Conservation (phyloP, 2,329 filamentous ascomycete species). For the Clarireedia monteithiana region DNA sequence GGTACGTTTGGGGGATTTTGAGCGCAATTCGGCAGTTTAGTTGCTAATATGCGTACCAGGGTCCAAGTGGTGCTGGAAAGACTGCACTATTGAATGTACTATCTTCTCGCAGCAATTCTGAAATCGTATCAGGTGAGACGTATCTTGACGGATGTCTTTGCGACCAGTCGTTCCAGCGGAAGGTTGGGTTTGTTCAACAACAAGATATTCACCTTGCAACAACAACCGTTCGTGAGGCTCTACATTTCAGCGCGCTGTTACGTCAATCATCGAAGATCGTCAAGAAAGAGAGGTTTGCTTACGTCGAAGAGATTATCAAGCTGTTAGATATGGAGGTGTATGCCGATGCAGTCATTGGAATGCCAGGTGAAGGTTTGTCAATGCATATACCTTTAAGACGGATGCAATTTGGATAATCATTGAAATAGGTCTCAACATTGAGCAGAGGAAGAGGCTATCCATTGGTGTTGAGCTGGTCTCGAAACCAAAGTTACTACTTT, state of each 20-base stretch:
- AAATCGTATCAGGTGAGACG: slow-evolving; percentile 82
- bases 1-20: slow-evolving; percentile 28
- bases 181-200: slow-evolving; percentile 66
- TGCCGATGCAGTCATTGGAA: slow-evolving; percentile 83
- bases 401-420: slow-evolving; percentile 60
- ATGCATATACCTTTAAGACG: slow-evolving; percentile 63
- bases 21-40: not conserved
- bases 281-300: slow-evolving; percentile 70
- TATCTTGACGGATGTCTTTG: slow-evolving; percentile 51
- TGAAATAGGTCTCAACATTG: slow-evolving; percentile 54
- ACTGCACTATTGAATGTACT: slow-evolving; percentile 79
- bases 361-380: slow-evolving; percentile 37
- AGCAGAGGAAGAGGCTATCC: slow-evolving; percentile 59
- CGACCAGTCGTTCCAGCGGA: slow-evolving; percentile 71
- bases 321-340: slow-evolving; percentile 85
- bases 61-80: slow-evolving; percentile 60
- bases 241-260: slow-evolving; percentile 77
- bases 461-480: slow-evolving; percentile 68
- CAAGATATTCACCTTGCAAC: slow-evolving; percentile 84
- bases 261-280: slow-evolving; percentile 71
- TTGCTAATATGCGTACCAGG: slow-evolving; percentile 7
- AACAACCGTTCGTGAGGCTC: slow-evolving; percentile 78
- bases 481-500: slow-evolving; percentile 58
- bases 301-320: slow-evolving; percentile 85
- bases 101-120: slow-evolving; percentile 74